These are phyloP conservation scores for Salix udensis DNA, from an alignment of 345 rosid genomes.

Conservation along the genomic window DNA sequence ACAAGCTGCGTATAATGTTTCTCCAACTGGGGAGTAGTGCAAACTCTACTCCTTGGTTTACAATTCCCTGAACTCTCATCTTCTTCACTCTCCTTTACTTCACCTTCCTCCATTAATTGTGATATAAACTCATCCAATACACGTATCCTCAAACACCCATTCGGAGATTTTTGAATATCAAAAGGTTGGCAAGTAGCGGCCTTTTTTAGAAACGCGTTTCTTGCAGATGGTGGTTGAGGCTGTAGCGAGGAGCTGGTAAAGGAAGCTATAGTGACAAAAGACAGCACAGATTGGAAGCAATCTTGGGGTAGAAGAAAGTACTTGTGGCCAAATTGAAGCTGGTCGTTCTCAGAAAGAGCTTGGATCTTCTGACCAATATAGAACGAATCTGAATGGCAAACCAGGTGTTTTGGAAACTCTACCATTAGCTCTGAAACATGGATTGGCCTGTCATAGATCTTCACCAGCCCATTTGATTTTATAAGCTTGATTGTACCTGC, in stretches of 20 bases:
- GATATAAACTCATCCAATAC: constrained; percentile 78
- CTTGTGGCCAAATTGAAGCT: constrained; percentile 64
- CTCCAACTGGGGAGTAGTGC: constrained; percentile 66
- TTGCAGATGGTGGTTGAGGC: constrained; percentile 18
- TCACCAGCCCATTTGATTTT: constrained; percentile 57
- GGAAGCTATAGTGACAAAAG: constrained; percentile 66
- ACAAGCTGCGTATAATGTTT: constrained; percentile 59
- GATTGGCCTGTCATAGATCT: constrained; percentile 55
- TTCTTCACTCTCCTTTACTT: neutral
- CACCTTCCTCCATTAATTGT: constrained; percentile 50
- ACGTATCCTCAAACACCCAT: constrained; percentile 56
- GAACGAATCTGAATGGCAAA: constrained; percentile 68
- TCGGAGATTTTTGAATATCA: constrained; percentile 50
- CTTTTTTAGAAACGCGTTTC: constrained; percentile 25
- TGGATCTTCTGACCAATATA: constrained; percentile 84
- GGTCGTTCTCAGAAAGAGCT: constrained; percentile 55
- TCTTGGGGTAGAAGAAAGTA: constrained; percentile 77
- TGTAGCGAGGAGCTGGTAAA: constrained; percentile 23
- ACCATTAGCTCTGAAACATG: constrained; percentile 51
- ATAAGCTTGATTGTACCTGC: constrained; percentile 47
- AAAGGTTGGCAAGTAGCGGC: constrained; percentile 45
- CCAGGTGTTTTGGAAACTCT: constrained; percentile 70
- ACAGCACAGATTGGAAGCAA: constrained; percentile 57
- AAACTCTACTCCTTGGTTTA: constrained; percentile 30
- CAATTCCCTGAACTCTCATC: constrained; percentile 3